These are phyloP conservation scores for Colletotrichum sp. DNA, from an alignment of 2,329 filamentous ascomycete species.

Conservation along the genomic window DNA sequence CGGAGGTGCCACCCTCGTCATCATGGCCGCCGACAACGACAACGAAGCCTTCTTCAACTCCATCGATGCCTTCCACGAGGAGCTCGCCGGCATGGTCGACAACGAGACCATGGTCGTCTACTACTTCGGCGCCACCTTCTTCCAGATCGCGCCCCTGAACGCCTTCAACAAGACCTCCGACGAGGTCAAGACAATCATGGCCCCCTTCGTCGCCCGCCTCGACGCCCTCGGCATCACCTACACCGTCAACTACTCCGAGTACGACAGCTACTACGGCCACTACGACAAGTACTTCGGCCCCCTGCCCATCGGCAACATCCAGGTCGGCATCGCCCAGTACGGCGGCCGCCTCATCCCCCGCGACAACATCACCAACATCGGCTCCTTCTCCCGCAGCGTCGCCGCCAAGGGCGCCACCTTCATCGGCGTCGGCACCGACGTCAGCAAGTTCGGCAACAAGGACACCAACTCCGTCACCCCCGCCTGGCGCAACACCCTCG, in stretches of 20 bases:
- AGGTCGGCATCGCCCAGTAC: conserved; percentile 48
- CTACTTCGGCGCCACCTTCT: conserved; percentile 50
- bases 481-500: conserved; percentile 43
- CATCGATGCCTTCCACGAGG: conserved; percentile 31
- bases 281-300: conserved; percentile 44
- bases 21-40: conserved; percentile 29
- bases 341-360: conserved; percentile 27
- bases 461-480: conserved; percentile 42
- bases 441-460: conserved; percentile 27
- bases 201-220: conserved; percentile 47
- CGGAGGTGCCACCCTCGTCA: conserved; percentile 34
- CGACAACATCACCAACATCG: conserved; percentile 21
- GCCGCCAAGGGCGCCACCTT: conserved; percentile 27
- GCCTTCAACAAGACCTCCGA: conserved; percentile 48
- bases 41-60: conserved; percentile 36
- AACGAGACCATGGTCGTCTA: conserved; percentile 54
- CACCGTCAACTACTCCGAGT: conserved; percentile 25
- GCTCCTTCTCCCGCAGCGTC: conserved; percentile 18
- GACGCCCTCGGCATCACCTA: conserved; percentile 35
- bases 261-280: conserved; percentile 42
- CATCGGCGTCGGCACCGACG: conserved; percentile 31
- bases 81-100: conserved; percentile 52
- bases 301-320: conserved; percentile 42
- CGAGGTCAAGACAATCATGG: conserved; percentile 47
- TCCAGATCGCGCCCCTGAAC: conserved; percentile 51